These are phyloP conservation scores for Dalbergia cultrata DNA, from an alignment of 306 rosid genomes.

Conservation along the genomic window DNA sequence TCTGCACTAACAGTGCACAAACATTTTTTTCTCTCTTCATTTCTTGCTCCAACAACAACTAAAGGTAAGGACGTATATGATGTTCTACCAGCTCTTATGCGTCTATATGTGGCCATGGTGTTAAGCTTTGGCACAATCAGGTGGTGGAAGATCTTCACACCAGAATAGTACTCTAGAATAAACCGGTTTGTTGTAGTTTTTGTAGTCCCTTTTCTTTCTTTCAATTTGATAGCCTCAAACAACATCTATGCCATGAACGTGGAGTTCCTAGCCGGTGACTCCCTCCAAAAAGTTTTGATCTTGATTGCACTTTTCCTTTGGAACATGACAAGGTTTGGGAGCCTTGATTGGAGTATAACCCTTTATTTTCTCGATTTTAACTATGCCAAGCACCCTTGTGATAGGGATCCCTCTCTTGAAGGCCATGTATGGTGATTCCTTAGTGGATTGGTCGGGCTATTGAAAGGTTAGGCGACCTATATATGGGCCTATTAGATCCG, in stretches of 20 bases:
- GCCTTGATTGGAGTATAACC: conserved; percentile 73
- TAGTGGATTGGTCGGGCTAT: too few species aligned
- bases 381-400: conserved; percentile 85
- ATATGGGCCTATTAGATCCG: too few species aligned
- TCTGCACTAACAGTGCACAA: not conserved
- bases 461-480: too few species aligned
- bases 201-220: conserved; percentile 43
- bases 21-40: not conserved
- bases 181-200: conserved; percentile 46
- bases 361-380: conserved; percentile 76
- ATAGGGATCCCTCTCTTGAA: conserved; percentile 78
- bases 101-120: conserved; percentile 47
- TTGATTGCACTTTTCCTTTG: conserved; percentile 24
- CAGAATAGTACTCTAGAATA: conserved; percentile 47
- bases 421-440: conserved; percentile 85
- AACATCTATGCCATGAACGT: conserved; percentile 50
- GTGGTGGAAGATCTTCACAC: conserved; percentile 60
- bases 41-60: conserved; percentile 59
- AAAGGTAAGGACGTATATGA: conserved; percentile 74
- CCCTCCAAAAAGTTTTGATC: conserved; percentile 48
- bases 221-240: conserved; percentile 35
- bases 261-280: conserved; percentile 41
- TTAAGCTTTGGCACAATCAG: conserved; percentile 48
- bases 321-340: conserved; percentile 56
- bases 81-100: conserved; percentile 41